phyloP scores from a whole-genome alignment of 2,329 filamentous ascomycete genomes.

The Diaporthe destruens region DNA sequence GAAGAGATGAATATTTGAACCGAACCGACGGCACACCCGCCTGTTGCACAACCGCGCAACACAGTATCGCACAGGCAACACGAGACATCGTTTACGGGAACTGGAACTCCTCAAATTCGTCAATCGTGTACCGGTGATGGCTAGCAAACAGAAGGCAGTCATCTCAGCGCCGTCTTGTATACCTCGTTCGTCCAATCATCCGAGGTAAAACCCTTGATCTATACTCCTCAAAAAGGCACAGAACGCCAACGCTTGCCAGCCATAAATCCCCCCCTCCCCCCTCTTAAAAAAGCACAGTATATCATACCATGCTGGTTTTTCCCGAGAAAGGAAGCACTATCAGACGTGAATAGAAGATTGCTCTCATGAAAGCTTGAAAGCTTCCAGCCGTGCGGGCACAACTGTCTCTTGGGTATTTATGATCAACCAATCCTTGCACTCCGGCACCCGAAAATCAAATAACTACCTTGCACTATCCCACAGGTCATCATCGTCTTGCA shows the following conservation, averaged over 20 bases:
- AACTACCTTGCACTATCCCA: not conserved
- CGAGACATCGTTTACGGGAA: not conserved
- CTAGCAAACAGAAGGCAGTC: not conserved
- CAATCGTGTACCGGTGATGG: not conserved
- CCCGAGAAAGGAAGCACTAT: not conserved
- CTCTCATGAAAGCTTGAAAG: not conserved
- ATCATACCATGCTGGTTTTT: not conserved
- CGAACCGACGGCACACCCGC: too few relatives aligned
- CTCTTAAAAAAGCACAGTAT: not conserved
- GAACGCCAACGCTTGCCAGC: slow-evolving; percentile 30
- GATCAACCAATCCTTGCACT: too few relatives aligned
- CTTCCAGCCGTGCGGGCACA: too few relatives aligned
- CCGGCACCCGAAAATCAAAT: too few relatives aligned
- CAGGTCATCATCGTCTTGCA: slow-evolving; percentile 3
- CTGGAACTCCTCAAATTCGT: not conserved
- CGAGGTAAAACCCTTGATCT: not conserved
- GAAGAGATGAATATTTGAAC: not conserved
- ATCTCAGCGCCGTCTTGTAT: not conserved
- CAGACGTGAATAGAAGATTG: not conserved
- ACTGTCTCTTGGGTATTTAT: too few relatives aligned
- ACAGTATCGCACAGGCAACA: not conserved
- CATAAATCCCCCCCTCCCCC: not conserved
- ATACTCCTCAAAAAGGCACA: not conserved
- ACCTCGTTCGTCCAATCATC: not conserved
- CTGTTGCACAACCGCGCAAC: not conserved